These are phyloP conservation scores for Phytopythium ostracodes DNA, from an alignment of 352 stramenopile genomes.

Conservation along the genomic window DNA sequence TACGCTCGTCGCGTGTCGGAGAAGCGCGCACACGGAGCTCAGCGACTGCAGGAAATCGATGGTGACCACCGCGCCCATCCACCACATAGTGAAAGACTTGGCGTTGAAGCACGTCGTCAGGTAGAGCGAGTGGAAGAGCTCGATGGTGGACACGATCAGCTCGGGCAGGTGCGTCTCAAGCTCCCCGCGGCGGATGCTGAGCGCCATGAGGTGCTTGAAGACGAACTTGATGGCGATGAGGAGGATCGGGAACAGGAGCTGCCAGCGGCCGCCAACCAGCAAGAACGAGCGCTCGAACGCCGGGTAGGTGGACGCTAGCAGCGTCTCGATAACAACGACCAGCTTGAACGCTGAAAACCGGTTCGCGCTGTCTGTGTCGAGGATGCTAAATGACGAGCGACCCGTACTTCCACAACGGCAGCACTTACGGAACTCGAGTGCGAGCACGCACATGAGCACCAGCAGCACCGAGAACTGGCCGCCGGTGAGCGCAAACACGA, in stretches of 20 bases:
- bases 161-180: slow-evolving; percentile 11
- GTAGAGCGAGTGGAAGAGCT: slow-evolving; percentile 18
- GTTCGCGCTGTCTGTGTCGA: not conserved
- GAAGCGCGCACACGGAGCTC: slow-evolving; percentile 1
- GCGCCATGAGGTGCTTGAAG: slow-evolving; percentile 4
- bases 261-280: slow-evolving; percentile 1
- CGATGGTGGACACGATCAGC: slow-evolving; percentile 15
- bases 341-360: slow-evolving; percentile 5
- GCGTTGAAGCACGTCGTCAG: slow-evolving; percentile 11
- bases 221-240: slow-evolving; percentile 12
- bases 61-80: not conserved
- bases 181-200: not conserved
- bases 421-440: slow-evolving; percentile 6
- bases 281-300: slow-evolving; percentile 14
- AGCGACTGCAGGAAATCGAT: slow-evolving; percentile 3
- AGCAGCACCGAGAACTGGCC: slow-evolving; percentile 14
- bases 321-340: not conserved
- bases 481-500: slow-evolving; percentile 20
- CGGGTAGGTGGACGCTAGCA: slow-evolving; percentile 12
- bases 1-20: slow-evolving; percentile 2
- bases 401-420: not conserved
- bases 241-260: slow-evolving; percentile 9
- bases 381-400: not conserved
- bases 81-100: slow-evolving; percentile 1
- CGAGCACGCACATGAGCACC: slow-evolving; percentile 6